phyloP scores from a whole-genome alignment of 2,329 filamentous ascomycete genomes.

The Penicillium sumatraense region DNA sequence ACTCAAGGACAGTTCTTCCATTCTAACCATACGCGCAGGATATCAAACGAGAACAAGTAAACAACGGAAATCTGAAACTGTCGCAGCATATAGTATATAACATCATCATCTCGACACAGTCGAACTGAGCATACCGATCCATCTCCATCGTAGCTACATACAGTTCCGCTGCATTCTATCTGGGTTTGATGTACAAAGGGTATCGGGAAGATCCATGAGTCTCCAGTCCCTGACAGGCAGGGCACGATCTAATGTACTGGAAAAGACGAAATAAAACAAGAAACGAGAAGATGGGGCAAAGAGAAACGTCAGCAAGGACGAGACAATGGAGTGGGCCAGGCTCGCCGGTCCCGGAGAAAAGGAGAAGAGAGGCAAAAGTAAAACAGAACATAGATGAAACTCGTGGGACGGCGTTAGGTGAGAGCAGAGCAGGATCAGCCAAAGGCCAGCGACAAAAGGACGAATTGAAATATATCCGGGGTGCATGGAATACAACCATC shows the following conservation, averaged over 20 bases:
- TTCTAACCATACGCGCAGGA: background rate
- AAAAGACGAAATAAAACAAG: constrained; percentile 13
- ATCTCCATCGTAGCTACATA: constrained; percentile 16
- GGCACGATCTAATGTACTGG: constrained; percentile 28
- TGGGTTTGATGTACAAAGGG: constrained; percentile 33
- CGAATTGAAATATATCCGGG: constrained; percentile 23
- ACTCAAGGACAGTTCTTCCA: too few species aligned
- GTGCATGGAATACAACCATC: constrained; percentile 21
- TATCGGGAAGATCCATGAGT: constrained; percentile 26
- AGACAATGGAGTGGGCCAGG: background rate
- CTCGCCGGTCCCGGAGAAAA: background rate
- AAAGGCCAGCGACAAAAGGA: constrained; percentile 25
- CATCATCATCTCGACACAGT: constrained; percentile 11
- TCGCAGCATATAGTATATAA: constrained; percentile 11
- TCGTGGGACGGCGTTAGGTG: constrained; percentile 27
- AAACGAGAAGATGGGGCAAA: constrained; percentile 10
- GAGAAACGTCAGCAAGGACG: constrained; percentile 4
- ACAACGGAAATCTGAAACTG: background rate
- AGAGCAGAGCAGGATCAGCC: constrained; percentile 17
- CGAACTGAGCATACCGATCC: constrained; percentile 3
- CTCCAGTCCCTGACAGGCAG: constrained; percentile 21
- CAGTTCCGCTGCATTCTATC: constrained; percentile 29
- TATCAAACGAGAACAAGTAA: background rate
- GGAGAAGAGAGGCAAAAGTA: constrained; percentile 7
- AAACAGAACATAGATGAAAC: constrained; percentile 17